phyloP scores from a whole-genome alignment of 495 filamentous ascomycete species.

The Hyphodiscus hymeniophilus region DNA sequence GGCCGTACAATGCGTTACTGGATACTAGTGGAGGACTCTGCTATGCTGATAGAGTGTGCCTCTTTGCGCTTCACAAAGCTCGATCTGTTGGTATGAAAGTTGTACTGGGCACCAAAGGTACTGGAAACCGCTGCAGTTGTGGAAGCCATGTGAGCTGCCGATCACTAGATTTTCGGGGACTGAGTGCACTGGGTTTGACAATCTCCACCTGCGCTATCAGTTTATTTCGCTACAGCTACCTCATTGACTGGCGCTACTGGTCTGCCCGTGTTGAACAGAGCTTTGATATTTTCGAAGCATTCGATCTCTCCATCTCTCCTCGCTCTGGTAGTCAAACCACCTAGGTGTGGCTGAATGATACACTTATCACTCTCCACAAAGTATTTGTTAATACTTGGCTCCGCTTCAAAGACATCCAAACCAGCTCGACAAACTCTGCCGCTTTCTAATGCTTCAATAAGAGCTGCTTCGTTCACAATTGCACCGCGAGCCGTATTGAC shows the following conservation, averaged over 20 bases:
- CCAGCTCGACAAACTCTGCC: conserved; percentile 58
- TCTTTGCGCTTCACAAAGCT: conserved; percentile 32
- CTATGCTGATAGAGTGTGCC: conserved; percentile 35
- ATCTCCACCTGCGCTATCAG: conserved; percentile 23
- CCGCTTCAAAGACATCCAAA: conserved; percentile 69
- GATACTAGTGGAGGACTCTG: conserved; percentile 34
- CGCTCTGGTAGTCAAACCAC: conserved; percentile 36
- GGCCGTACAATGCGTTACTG: conserved; percentile 23
- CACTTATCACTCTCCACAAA: conserved; percentile 58
- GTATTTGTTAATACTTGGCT: conserved; percentile 60
- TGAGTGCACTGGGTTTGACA: too few relatives aligned
- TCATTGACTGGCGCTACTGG: conserved; percentile 26
- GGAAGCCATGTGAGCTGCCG: too few relatives aligned
- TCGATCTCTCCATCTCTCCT: conserved; percentile 28
- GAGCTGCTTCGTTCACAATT: conserved; percentile 63
- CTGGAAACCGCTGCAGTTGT: too few relatives aligned
- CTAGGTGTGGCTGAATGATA: conserved; percentile 71
- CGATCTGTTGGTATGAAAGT: conserved; percentile 27
- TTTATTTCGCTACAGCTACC: background rate
- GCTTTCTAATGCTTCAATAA: conserved; percentile 57
- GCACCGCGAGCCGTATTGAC: conserved; percentile 82
- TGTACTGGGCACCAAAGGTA: conserved; percentile 27
- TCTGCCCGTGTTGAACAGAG: conserved; percentile 27
- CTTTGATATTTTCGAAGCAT: conserved; percentile 34
- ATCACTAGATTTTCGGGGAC: too few relatives aligned